Base-by-base conservation (phyloP, 1,284 basidiomycete species). In the Heliocybe sulcata region DNA sequence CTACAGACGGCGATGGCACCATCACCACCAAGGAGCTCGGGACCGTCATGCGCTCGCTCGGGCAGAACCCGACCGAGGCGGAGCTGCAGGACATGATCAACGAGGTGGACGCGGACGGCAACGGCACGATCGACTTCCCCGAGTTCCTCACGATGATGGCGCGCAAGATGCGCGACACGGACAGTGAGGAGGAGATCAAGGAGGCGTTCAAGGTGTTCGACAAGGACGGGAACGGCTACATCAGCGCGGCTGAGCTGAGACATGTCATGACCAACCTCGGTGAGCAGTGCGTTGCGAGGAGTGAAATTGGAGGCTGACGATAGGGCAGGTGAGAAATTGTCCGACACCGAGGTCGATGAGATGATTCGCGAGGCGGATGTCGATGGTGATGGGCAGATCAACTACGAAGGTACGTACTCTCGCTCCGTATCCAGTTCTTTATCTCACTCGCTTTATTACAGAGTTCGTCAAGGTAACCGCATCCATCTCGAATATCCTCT, bases 311-410 rank as follows among this genome's bases (percentile, higher is more conserved):
- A 31, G 10, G 33, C 47, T 58, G 57, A 60, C 27, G 35, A 22
- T 56, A 56, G 25, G 61, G 47, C 67, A 84, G 92, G 90, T 59
- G 95, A 98, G 77, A 95, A 94, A 72, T 77, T 98, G 56, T 85
- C 92, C 16, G 94, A 98, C 65, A 82, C 75, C 35, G 96, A 98
- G 75, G 92, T 98, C 58, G 91, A 95, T 63, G 94, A 97, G 76
- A 98, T 99, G 96, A 98, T 99, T 70, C 84, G 94, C 56, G 96
- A 98, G 74, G 96, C 96, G 54, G 96, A 99, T 72, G 83, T 93
- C 53, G 94, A 98, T 67, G 95, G 93, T 45, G 92, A 95, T 69
- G 92, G 92, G 33, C 88, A 91, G 72, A 91, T 91, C 73, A 90
- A 92, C 72, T 91, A 91, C 67, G 82, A 85, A 6, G 89, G 88